phyloP scores from a whole-genome alignment of 2,329 filamentous ascomycete genomes.

The Aspergillus aculeatus region DNA sequence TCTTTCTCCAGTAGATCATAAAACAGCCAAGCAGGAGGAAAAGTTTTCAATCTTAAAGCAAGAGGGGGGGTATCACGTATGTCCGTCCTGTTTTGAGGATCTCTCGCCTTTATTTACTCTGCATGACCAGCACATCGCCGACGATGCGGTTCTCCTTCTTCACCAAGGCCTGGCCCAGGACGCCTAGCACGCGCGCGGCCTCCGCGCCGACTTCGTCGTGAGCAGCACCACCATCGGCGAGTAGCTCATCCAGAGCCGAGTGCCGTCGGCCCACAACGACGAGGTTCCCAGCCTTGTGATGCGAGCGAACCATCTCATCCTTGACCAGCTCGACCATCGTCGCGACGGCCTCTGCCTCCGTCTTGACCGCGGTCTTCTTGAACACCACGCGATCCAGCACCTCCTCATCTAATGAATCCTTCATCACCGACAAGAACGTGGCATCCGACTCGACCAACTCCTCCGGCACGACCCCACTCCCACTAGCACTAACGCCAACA shows the following conservation, averaged over 20 bases:
- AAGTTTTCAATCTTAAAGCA: neutral
- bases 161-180: conserved; percentile 42
- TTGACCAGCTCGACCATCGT: conserved; percentile 55
- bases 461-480: no score
- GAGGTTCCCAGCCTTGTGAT: conserved; percentile 68
- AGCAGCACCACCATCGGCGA: conserved; percentile 3
- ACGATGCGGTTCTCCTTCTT: conserved; percentile 60
- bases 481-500: no score
- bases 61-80: neutral
- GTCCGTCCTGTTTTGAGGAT: no score
- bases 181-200: conserved; percentile 31
- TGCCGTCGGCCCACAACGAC: conserved; percentile 62
- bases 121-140: conserved; percentile 68
- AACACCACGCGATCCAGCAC: conserved; percentile 60
- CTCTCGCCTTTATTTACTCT: conserved; percentile 32
- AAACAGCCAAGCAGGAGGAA: neutral
- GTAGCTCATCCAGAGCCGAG: conserved; percentile 13
- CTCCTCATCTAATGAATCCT: conserved; percentile 54
- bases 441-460: conserved; percentile 44
- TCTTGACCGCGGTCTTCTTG: conserved; percentile 27
- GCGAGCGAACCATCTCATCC: conserved; percentile 59
- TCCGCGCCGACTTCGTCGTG: conserved; percentile 41
- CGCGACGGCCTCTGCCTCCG: conserved; percentile 43
- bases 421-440: conserved; percentile 58
- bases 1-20: no score